These are phyloP conservation scores for Trametes villosa DNA, from an alignment of 768 basidiomycete genomes.

Conservation along the genomic window DNA sequence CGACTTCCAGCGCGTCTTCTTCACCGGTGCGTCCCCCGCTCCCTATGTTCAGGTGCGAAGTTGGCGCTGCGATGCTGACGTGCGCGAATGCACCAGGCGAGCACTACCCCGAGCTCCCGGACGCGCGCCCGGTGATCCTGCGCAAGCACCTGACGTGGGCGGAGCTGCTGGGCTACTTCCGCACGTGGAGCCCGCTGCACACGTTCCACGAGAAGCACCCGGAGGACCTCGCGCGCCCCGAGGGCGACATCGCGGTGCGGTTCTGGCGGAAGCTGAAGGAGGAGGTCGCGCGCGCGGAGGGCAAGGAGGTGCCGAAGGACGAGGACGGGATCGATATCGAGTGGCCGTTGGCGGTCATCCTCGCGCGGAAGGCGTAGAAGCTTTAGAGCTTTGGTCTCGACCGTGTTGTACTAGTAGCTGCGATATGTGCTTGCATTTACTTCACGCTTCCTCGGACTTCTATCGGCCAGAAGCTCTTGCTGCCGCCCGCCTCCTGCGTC, in stretches of 20 bases:
- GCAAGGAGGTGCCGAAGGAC: constrained; percentile 28
- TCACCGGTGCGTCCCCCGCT: constrained; percentile 49
- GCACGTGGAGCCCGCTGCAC: constrained; percentile 72
- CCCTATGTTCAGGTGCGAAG: constrained; percentile 1
- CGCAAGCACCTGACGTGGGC: constrained; percentile 65
- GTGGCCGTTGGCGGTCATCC: constrained; percentile 43
- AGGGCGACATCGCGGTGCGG: constrained; percentile 67
- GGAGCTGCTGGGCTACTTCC: constrained; percentile 67
- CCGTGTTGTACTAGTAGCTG: too few species aligned
- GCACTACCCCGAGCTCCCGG: constrained; percentile 45
- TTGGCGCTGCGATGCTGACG: not conserved
- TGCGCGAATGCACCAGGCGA: constrained; percentile 34
- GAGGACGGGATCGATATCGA: constrained; percentile 42
- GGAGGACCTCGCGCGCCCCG: constrained; percentile 50
- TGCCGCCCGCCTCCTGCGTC: not conserved
- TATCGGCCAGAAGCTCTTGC: too few species aligned
- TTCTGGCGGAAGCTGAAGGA: constrained; percentile 61
- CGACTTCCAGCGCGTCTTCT: constrained; percentile 58
- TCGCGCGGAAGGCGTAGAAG: constrained; percentile 23
- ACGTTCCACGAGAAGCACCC: constrained; percentile 68
- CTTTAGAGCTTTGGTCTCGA: too few species aligned
- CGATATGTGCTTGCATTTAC: too few species aligned
- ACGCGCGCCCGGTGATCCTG: constrained; percentile 55
- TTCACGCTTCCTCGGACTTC: too few species aligned
- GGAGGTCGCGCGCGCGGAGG: constrained; percentile 32